Percentiles rank a stretch among this genome's conserved stretches.
phyloP scores from a whole-genome alignment of 2,329 filamentous ascomycete species.

The Albophoma yamanashiensis region DNA sequence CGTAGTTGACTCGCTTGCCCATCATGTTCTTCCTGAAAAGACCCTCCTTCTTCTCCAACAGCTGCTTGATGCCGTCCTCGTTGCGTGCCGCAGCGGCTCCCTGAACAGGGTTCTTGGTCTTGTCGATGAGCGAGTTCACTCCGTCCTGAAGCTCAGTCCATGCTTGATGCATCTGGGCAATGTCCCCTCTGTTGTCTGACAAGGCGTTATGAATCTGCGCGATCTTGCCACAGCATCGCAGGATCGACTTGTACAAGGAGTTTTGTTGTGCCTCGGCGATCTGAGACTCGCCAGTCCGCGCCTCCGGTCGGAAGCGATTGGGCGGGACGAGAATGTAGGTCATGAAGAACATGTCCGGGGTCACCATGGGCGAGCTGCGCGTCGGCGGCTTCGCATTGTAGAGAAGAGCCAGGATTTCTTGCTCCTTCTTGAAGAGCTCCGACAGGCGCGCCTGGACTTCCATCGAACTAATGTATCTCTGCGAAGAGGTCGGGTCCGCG shows the following conservation, averaged over 20 bases:
- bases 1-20: constrained; percentile 99
- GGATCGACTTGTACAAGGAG: constrained; percentile 72
- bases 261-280: constrained; percentile 88
- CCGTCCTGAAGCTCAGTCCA: constrained; percentile 79
- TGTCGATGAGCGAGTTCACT: constrained; percentile 89
- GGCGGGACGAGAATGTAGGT: constrained; percentile 79
- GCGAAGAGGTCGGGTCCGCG: constrained; percentile 22
- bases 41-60: constrained; percentile 96
- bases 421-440: constrained; percentile 77
- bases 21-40: constrained; percentile 99
- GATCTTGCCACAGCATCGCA: constrained; percentile 64
- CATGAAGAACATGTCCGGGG: constrained; percentile 89
- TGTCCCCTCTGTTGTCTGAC: constrained; percentile 32
- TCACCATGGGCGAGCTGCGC: constrained; percentile 47
- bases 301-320: constrained; percentile 83
- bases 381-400: constrained; percentile 64
- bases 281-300: constrained; percentile 66
- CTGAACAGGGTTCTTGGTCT: constrained; percentile 72
- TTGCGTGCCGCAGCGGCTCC: constrained; percentile 67
- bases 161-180: constrained; percentile 68
- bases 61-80: constrained; percentile 94
- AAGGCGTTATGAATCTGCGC: constrained; percentile 54
- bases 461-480: constrained; percentile 71
- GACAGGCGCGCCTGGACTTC: constrained; percentile 73
- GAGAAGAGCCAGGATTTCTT: constrained; percentile 72